Conservation (phyloP, 1,284 basidiomycete genomes). For the Phellopilus nigrolimitatus region DNA sequence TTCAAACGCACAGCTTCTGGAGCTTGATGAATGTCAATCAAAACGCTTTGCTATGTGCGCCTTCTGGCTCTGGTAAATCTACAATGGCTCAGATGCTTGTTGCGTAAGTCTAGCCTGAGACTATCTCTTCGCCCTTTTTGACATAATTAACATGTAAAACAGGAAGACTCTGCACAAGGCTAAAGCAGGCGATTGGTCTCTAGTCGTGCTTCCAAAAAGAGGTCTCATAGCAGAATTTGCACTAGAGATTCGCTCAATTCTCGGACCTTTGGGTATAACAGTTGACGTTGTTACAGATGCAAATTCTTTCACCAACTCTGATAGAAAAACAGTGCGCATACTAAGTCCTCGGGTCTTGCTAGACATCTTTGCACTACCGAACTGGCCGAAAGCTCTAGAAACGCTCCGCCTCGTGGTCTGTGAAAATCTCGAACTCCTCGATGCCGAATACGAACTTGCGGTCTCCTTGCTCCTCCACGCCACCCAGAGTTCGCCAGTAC, state of each 20-base stretch:
- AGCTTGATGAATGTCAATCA: conserved; percentile 65
- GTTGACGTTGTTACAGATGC: conserved; percentile 35
- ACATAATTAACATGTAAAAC: conserved; percentile 1
- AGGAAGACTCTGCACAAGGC: conserved; percentile 48
- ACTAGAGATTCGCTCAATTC: conserved; percentile 43
- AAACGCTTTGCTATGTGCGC: conserved; percentile 80
- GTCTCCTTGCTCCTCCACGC: conserved; percentile 66
- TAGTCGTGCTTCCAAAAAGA: conserved; percentile 53
- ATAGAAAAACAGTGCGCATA: conserved; percentile 44
- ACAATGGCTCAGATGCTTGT: conserved; percentile 64
- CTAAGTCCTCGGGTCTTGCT: conserved; percentile 49
- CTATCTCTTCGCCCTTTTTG: conserved; percentile 22
- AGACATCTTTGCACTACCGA: conserved; percentile 34
- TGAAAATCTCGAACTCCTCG: conserved; percentile 85
- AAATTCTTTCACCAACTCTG: conserved; percentile 31
- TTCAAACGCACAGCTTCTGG: conserved; percentile 93
- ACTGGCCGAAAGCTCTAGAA: conserved; percentile 29
- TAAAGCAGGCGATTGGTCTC: conserved; percentile 40
- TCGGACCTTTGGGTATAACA: conserved; percentile 36
- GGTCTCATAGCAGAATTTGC: conserved; percentile 45
- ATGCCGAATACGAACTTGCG: conserved; percentile 79
- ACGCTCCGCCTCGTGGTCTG: conserved; percentile 68
- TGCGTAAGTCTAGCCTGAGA: conserved; percentile 48
- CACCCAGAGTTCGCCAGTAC: conserved; percentile 55
- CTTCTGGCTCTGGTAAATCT: conserved; percentile 81